Percentiles rank a stretch among this genome's conserved stretches.
phyloP scores from a whole-genome alignment of 352 stramenopile species.

The Phytophthora pinifolia region DNA sequence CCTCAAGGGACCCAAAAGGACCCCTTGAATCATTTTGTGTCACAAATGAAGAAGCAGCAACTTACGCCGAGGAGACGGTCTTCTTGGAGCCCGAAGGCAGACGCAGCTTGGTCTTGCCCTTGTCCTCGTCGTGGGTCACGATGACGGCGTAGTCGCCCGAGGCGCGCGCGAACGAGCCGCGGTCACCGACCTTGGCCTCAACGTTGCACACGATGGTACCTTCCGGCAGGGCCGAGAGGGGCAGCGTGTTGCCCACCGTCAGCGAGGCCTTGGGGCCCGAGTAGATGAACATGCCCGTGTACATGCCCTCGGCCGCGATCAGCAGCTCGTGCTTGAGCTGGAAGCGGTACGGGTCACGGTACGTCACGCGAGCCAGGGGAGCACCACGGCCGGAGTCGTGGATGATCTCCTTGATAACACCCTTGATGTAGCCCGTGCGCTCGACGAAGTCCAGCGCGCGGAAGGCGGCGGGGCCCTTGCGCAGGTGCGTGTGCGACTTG shows the following conservation, averaged over 20 bases:
- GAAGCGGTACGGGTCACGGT: slow-evolving; percentile 91
- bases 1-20: slow-evolving; percentile 17
- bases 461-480: slow-evolving; percentile 75
- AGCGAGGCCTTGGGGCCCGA: slow-evolving; percentile 96
- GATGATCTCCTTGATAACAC: slow-evolving; percentile 99
- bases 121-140: slow-evolving; percentile 98
- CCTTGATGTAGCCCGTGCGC: slow-evolving; percentile 97
- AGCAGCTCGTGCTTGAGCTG: slow-evolving; percentile 95
- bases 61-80: slow-evolving; percentile 92
- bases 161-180: slow-evolving; percentile 94
- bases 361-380: slow-evolving; percentile 94
- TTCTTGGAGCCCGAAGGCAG: slow-evolving; percentile 98
- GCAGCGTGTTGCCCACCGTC: slow-evolving; percentile 97
- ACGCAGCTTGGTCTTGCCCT: slow-evolving; percentile 95
- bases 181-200: slow-evolving; percentile 95
- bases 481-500: slow-evolving; percentile 82
- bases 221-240: slow-evolving; percentile 94
- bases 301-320: slow-evolving; percentile 98
- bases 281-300: slow-evolving; percentile 99
- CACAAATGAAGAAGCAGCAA: slow-evolving; percentile 37
- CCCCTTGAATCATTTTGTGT: slow-evolving; percentile 30
- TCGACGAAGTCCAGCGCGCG: slow-evolving; percentile 91
- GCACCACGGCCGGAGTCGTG: slow-evolving; percentile 98
- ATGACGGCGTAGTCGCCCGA: slow-evolving; percentile 99
- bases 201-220: slow-evolving; percentile 99